These are phyloP conservation scores for Trametes punicea DNA, from an alignment of 768 basidiomycete species.

Conservation along the genomic window DNA sequence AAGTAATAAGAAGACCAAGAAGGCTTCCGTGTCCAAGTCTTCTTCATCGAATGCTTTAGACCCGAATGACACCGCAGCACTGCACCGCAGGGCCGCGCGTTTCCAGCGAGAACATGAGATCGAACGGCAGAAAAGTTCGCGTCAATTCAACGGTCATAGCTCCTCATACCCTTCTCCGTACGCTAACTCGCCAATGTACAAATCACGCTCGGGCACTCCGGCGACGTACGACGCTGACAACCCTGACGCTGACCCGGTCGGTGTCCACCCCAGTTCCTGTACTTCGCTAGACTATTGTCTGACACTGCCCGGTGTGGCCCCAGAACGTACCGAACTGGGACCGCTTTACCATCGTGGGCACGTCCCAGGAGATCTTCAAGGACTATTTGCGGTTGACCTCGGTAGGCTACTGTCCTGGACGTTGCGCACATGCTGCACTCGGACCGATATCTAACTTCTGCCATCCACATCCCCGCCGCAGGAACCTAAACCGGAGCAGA, in stretches of 20 bases:
- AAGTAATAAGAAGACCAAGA: conserved; percentile 60
- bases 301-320: not conserved
- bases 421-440: not conserved
- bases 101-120: conserved; percentile 90
- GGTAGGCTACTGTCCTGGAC: conserved; percentile 40
- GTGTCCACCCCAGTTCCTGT: conserved; percentile 28
- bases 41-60: conserved; percentile 37
- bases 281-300: conserved; percentile 1
- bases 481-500: conserved; percentile 94
- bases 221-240: conserved; percentile 46
- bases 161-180: conserved; percentile 34
- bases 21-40: conserved; percentile 37
- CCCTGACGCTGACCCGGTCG: conserved; percentile 68
- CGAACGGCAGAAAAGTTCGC: conserved; percentile 62
- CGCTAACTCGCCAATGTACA: conserved; percentile 17
- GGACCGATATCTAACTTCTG: not conserved
- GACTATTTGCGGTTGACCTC: conserved; percentile 93
- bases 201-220: conserved; percentile 39
- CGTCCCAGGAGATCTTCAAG: conserved; percentile 86
- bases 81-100: conserved; percentile 77
- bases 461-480: conserved; percentile 30
- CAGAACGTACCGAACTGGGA: conserved; percentile 99
- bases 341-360: conserved; percentile 91
- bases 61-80: conserved; percentile 62
- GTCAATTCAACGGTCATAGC: conserved; percentile 22